Evolutionary conservation across 208 protist genomes (phyloP), one percentile per base, ranked within the genome.

Genomic region (Leishmania amazonensis): DNA sequence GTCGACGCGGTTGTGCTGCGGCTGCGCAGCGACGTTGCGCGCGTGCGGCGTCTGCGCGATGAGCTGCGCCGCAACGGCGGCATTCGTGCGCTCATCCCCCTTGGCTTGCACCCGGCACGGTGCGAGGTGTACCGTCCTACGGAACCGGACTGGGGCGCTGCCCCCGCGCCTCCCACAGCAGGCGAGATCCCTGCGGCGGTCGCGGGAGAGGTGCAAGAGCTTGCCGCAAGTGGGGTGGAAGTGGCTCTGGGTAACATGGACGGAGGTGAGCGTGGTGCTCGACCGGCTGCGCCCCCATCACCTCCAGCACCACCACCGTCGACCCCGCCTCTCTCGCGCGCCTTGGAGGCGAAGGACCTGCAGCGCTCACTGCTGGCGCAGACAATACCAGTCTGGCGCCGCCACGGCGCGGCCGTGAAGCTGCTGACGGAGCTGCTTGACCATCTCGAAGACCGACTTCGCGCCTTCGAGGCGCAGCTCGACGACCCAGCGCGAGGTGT

Each of bases 371-470:
- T 92, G 47, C 76, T 94, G 67, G 73, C 82, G 54, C 87, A 88
- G 53, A 76, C 71, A 35, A 86, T 91, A 8, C 92, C 92, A 3
- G 62, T 85, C 35, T 95, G 92, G 92, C 87, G 86, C 40, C 89
- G 84, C 60, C 83, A 80, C 62, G 90, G 88, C 35, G 88, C 87
- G 1, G 90, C 84, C 5, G 73, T 83, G 21, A 76, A 84, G 60
- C 76, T 86, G 40, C 67, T 89, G 35, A 80, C 38, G 21, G 88
- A 89, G 40, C 83, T 84, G 77, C 78, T 93, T 13, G 65, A 78
- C 7, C 54, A 85, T 53, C 75, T 93, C 4, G 51, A 83, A 3
- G 76, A 75, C 42, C 87, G 89, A 7, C 81, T 93, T 35, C 11
- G 47, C 40, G 58, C 82, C 38, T 85, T 93, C 21, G 87, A 83